Conservation (phyloP, 129 eudicot genomes). For the Lactuca saligna region DNA sequence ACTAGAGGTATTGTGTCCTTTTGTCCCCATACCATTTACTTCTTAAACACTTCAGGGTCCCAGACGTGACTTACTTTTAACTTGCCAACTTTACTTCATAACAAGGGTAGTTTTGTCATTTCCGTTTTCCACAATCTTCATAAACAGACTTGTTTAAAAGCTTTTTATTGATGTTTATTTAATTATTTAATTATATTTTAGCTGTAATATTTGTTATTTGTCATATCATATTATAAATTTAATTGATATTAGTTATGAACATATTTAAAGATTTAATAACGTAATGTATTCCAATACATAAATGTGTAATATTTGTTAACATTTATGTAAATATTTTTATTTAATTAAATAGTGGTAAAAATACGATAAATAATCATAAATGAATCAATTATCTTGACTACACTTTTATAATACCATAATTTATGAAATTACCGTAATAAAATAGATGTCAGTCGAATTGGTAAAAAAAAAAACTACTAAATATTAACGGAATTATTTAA, state of each 20-base stretch:
- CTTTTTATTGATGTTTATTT: not conserved
- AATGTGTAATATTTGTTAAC: no score
- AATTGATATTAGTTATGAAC: no score
- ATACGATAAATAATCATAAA: no score
- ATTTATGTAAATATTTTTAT: not conserved
- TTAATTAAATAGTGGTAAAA: not conserved
- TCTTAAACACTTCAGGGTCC: constrained; percentile 43
- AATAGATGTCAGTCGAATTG: no score
- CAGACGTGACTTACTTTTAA: constrained; percentile 15
- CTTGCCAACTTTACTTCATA: constrained; percentile 9
- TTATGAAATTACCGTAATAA: no score
- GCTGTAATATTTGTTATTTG: not conserved
- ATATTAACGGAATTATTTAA: no score
- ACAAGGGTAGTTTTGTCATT: constrained; percentile 20
- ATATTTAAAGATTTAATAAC: no score
- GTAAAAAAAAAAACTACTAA: no score
- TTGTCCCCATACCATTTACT: constrained; percentile 40
- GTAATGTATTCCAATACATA: no score
- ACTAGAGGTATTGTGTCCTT: constrained; percentile 24
- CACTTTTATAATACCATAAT: no score
- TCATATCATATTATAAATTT: not conserved
- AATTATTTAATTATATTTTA: no score
- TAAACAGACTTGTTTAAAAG: not conserved
- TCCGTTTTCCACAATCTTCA: not conserved
- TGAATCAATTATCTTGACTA: no score